These are phyloP conservation scores for Trichosporon sp. DNA, from an alignment of 1,284 basidiomycete species.

Conservation along the genomic window DNA sequence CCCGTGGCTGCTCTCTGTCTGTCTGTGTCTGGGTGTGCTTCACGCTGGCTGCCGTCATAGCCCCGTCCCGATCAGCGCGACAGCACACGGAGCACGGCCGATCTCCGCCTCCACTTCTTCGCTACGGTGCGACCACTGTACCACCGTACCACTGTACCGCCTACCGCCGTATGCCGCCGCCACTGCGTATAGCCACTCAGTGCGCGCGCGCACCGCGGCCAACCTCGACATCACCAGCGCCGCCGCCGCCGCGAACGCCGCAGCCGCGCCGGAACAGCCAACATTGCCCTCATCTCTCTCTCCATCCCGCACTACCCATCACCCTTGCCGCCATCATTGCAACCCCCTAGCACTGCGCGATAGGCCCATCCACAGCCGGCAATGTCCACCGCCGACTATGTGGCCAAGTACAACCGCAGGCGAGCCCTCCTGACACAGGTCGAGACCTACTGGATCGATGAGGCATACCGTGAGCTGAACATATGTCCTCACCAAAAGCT, in stretches of 20 bases:
- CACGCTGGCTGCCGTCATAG: background rate
- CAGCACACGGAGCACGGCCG: background rate
- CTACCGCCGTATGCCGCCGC: too few relatives aligned
- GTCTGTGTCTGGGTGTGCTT: too few relatives aligned
- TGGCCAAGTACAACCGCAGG: constrained; percentile 39
- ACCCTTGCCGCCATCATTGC: background rate
- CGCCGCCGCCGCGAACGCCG: background rate
- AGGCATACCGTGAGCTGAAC: constrained; percentile 37
- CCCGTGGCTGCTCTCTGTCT: too few relatives aligned
- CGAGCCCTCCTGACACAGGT: constrained; percentile 34
- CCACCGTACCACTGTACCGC: background rate
- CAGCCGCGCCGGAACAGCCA: too few relatives aligned
- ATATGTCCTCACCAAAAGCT: background rate
- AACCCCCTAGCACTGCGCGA: background rate
- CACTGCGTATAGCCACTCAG: background rate
- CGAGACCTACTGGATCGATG: constrained; percentile 45
- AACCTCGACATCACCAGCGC: background rate
- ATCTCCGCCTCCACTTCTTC: background rate
- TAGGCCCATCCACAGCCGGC: constrained; percentile 2
- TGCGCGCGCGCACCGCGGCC: background rate
- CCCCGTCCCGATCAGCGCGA: too few relatives aligned
- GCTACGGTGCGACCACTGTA: too few relatives aligned
- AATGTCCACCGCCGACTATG: constrained; percentile 43
- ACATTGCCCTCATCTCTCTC: too few relatives aligned
- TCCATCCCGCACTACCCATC: too few relatives aligned